Base-by-base conservation (phyloP, 768 basidiomycete species). In the Tremella fuciformis region DNA sequence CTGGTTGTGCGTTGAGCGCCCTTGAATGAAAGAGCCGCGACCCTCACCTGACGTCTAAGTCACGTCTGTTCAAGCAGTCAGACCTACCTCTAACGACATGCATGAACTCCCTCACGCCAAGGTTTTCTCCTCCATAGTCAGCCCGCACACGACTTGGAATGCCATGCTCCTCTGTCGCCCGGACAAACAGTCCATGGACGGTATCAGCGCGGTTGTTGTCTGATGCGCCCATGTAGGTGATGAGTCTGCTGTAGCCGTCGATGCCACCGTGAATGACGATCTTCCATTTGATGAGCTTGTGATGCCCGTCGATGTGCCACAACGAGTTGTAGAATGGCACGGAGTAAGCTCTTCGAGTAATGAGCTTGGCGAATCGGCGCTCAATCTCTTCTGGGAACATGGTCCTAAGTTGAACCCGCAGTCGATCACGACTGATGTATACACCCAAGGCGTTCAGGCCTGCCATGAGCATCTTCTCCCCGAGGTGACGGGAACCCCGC, bases 241-340 rank as follows among this genome's bases (percentile, higher is more conserved):
- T 63, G 18, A 79, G 66, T 3, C 79, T 65, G 8, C 78, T 78
- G 50, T 77, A 76, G 1, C 81, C 80, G 52, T 82, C 80, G 9
- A 82, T 77, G 53, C 80, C 80, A 1, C 75, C 76, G 64, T 81
- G 80, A 2, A 77, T 76, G 2, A 80, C 77, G 42, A 80, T 72
- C 44, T 72, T 71, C 67, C 70, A 80, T n/a, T n/a, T n/a, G n/a
- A n/a, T n/a, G n/a, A n/a, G n/a, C n/a, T n/a, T n/a, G n/a, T n/a
- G n/a, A n/a, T n/a, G n/a, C n/a, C n/a, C n/a, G n/a, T n/a, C 78
- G 58, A 77, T 75, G 53, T 80, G 79, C 75, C 73, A 77, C 1
- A 81, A 69, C 1, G 78, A 75, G 58, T 80, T 80, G 1, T 65
- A 68, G 0, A 78, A 78, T 4, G 74, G 61, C 2, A 80, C 80